These are phyloP conservation scores for Helenozyma rhizophorensis DNA, from an alignment of 805 yeast species.

Conservation along the genomic window DNA sequence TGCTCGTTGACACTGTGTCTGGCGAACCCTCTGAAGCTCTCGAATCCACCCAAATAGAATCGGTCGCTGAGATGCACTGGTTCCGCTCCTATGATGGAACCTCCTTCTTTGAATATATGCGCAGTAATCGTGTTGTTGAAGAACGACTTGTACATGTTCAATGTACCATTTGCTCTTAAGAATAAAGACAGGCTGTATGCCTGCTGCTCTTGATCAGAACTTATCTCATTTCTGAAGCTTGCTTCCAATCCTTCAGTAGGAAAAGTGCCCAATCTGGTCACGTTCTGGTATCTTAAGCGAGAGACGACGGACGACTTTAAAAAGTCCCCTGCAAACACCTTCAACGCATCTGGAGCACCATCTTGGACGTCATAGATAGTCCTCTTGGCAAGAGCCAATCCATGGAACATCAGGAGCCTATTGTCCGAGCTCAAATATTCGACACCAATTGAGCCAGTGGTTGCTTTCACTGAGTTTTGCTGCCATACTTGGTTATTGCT, in stretches of 20 bases:
- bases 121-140: constrained; percentile 45
- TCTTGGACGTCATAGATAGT: constrained; percentile 48
- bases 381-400: constrained; percentile 58
- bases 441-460: constrained; percentile 51
- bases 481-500: constrained; percentile 47
- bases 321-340: constrained; percentile 29
- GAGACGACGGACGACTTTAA: constrained; percentile 32
- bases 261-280: constrained; percentile 25
- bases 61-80: constrained; percentile 66
- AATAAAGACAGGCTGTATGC: constrained; percentile 20
- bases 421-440: constrained; percentile 24
- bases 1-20: constrained; percentile 65
- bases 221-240: constrained; percentile 58
- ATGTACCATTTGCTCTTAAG: constrained; percentile 30
- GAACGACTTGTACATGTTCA: constrained; percentile 37
- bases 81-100: constrained; percentile 38
- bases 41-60: constrained; percentile 79
- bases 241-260: constrained; percentile 41
- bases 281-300: constrained; percentile 19
- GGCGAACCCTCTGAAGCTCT: constrained; percentile 66
- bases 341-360: constrained; percentile 44
- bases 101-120: constrained; percentile 48
- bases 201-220: constrained; percentile 28
- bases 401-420: constrained; percentile 36
- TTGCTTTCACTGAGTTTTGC: constrained; percentile 51